Conservation (phyloP, 2,329 filamentous ascomycete genomes). For the Pezicula radicicola region DNA sequence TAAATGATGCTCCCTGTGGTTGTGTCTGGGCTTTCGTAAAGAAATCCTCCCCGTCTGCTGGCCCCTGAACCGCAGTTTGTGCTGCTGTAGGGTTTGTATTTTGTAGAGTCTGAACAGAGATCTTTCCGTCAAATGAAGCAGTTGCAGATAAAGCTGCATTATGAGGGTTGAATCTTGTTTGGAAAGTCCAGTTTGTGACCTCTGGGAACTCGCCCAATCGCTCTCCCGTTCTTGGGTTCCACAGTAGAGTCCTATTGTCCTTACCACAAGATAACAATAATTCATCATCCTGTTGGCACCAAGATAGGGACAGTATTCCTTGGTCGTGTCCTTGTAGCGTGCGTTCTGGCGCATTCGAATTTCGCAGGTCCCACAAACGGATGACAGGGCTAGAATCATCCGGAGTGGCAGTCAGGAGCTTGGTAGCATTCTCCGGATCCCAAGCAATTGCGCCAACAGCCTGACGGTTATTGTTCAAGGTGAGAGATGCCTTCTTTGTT, state of each 20-base stretch:
- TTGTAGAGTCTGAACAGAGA: slow-evolving; percentile 88
- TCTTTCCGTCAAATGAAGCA: slow-evolving; percentile 95
- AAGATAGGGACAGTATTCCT: slow-evolving; percentile 88
- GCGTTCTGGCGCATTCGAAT: slow-evolving; percentile 91
- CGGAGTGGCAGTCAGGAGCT: slow-evolving; percentile 87
- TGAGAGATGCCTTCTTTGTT: slow-evolving; percentile 95
- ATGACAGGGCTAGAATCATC: slow-evolving; percentile 87
- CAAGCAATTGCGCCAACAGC: slow-evolving; percentile 93
- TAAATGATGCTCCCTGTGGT: slow-evolving; percentile 87
- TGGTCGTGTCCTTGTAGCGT: slow-evolving; percentile 90
- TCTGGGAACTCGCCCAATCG: slow-evolving; percentile 90
- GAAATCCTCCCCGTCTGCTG: slow-evolving; percentile 89
- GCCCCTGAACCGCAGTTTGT: slow-evolving; percentile 62
- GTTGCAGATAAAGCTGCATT: slow-evolving; percentile 92
- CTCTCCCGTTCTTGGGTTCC: slow-evolving; percentile 92
- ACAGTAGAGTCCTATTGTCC: slow-evolving; percentile 91
- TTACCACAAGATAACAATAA: slow-evolving; percentile 91
- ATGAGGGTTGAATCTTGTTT: slow-evolving; percentile 88
- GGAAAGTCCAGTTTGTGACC: slow-evolving; percentile 99
- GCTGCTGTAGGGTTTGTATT: slow-evolving; percentile 81
- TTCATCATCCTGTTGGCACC: slow-evolving; percentile 89
- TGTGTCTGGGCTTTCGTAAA: slow-evolving; percentile 92
- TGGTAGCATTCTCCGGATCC: slow-evolving; percentile 94
- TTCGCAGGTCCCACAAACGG: slow-evolving; percentile 89
- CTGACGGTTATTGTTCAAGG: slow-evolving; percentile 90